phyloP scores from a whole-genome alignment of 2,329 filamentous ascomycete genomes.

The Lanzia echinophila region DNA sequence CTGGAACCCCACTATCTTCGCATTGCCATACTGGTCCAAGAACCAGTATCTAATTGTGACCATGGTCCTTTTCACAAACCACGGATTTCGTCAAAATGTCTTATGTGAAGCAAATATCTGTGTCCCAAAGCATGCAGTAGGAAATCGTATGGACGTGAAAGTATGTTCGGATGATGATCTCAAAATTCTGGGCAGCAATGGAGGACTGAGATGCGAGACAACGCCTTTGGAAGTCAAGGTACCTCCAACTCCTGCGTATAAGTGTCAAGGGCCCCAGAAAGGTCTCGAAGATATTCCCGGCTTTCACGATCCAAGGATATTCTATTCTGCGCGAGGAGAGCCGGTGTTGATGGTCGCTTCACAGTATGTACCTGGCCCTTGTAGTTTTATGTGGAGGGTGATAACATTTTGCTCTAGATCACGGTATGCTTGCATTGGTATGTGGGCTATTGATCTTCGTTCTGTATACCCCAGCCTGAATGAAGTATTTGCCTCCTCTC shows the following conservation, averaged over 20 bases:
- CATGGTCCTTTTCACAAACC: slow-evolving; percentile 30
- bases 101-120: slow-evolving; percentile 36
- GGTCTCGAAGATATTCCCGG: slow-evolving; percentile 34
- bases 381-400: slow-evolving; percentile 16
- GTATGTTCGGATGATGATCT: slow-evolving; percentile 31
- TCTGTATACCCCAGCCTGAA: slow-evolving; percentile 16
- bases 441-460: slow-evolving; percentile 23
- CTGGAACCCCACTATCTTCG: slow-evolving; percentile 35
- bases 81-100: slow-evolving; percentile 33
- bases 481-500: slow-evolving; percentile 16
- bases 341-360: slow-evolving; percentile 34
- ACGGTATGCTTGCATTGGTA: slow-evolving; percentile 22
- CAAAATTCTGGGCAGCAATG: slow-evolving; percentile 27
- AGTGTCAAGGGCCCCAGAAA: slow-evolving; percentile 29
- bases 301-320: slow-evolving; percentile 36
- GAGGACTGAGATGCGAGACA: slow-evolving; percentile 31
- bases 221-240: slow-evolving; percentile 30
- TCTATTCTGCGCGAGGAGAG: slow-evolving; percentile 35
- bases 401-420: slow-evolving; percentile 13
- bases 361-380: slow-evolving; percentile 22
- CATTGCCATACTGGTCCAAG: slow-evolving; percentile 33
- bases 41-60: slow-evolving; percentile 34
- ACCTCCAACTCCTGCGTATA: slow-evolving; percentile 33
- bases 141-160: slow-evolving; percentile 17
- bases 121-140: slow-evolving; percentile 13